Base-by-base conservation (phyloP, 1,284 basidiomycete species). In the Quambalaria eucalypti region DNA sequence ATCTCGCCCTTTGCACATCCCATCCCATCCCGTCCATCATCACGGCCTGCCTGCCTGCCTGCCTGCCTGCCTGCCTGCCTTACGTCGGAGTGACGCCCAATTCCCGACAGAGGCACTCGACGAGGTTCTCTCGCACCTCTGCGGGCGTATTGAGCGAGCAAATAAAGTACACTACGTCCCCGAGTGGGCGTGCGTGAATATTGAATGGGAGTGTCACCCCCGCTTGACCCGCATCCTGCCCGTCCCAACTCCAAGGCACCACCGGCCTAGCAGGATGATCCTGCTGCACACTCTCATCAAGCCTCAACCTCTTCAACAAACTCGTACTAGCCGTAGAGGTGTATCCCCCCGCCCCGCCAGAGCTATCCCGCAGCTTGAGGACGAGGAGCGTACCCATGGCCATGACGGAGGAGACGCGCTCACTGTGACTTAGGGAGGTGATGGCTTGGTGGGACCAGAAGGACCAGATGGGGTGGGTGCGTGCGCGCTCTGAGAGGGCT, bases 121-220 rank as follows among this genome's bases (percentile, higher is more conserved):
- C 76, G 14, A 78, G 60, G 0, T 50, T 48, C 3, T 70, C 46
- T 7, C 78, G 56, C 28, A 75, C 71, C 3, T 60, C 53, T 0
- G 51, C 8, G 2, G 71, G 64, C 19, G 87, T 89, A 68, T 90
- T 91, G 42, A 97, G 80, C 77, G 87, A 92, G 5, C 85, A 87
- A 83, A 98, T 96, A 76, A 96, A 85, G 77, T 98, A 98, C 10
- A 88, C 86, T 9, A 96, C 87, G 68, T 95, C 85, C 0, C 93
- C 93, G 26, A 97, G 78, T 0, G 93, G 92, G 59, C 93, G 81
- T 56, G 84, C 90, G 76, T 97, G 88, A 16, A 96, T 82, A 21
- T 84, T 82, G 70, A 87, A 90, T 6, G 74, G 71, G 40, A 64
- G 51, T 55, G 64, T 73, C 8, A 56, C 57, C 48, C 19, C 30